These are phyloP conservation scores for Panaeolus papilionaceus DNA, from an alignment of 768 basidiomycete species.

Conservation along the genomic window DNA sequence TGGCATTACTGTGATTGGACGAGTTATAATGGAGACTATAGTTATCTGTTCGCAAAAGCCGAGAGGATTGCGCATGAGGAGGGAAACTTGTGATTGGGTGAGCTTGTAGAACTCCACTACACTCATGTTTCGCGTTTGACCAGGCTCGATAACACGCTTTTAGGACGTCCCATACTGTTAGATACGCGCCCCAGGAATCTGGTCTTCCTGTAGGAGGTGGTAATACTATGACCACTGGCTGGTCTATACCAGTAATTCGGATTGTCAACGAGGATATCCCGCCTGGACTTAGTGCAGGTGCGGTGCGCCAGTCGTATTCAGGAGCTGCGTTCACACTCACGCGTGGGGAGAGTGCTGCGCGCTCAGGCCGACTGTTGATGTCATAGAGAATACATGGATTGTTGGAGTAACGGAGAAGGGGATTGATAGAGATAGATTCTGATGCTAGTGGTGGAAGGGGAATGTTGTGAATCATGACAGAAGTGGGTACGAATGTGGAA, in stretches of 20 bases:
- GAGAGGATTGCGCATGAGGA: neutral
- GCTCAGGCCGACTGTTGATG: neutral
- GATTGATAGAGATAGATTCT: neutral
- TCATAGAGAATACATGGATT: neutral
- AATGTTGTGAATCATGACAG: neutral
- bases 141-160: slow-evolving; percentile 2
- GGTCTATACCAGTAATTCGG: neutral
- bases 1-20: neutral
- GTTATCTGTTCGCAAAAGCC: neutral
- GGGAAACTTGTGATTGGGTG: neutral
- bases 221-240: neutral
- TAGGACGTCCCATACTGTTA: neutral
- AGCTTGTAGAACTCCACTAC: neutral
- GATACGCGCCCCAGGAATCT: neutral
- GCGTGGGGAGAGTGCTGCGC: neutral
- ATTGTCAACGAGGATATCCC: neutral
- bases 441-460: neutral
- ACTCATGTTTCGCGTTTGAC: slow-evolving; percentile 2
- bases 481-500: neutral
- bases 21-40: neutral
- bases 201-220: neutral
- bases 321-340: neutral
- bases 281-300: neutral
- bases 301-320: neutral
- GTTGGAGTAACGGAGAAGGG: neutral